Base-by-base conservation (phyloP, 805 yeast species). In the Starmera amethionina region DNA sequence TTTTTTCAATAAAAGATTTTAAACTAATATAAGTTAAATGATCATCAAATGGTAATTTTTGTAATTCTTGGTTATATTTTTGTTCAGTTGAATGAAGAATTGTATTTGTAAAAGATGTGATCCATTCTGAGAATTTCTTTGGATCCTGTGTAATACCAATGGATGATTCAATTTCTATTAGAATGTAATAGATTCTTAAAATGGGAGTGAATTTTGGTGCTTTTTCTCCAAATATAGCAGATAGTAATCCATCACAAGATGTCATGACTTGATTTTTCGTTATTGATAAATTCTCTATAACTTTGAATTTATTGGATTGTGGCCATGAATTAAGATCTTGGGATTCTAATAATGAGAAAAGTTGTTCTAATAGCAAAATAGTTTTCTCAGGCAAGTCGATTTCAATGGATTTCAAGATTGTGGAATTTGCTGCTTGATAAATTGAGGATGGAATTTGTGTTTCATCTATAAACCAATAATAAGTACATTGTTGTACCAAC, bases 171-270 rank as follows among this genome's bases (percentile, higher is more conserved):
- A 65, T 49, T 40, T 70, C 75, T 9, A 82, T 52, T 40, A 65
- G 66, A 8, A 68, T 73, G 22, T 72, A 77, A 35, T 79, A 59
- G 14, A 77, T 63, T 22, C 58, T 51, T 33, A 81, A 50, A 28
- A 62, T 58, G 0, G 82, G 77, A 0, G 77, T 75, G 42, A 82
- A 71, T 47, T 72, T 75, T 1, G 89, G 88, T 39, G 75, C 68
- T 32, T 62, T 63, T 34, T 50, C 56, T 37, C 61, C 65, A 52
- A 64, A 71, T 4, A 77, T 52, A 25, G 62, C 58, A 12, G 64
- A 48, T 14, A 81, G 46, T 4, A 62, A 50, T 30, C 63, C 67
- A 40, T 68, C 67, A 13, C 80, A 54, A 3, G 72, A 59, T 30
- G 59, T 56, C 54, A 80, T 64, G 3, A 68, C 58, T 36, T 69